Base-by-base conservation (phyloP, 768 basidiomycete species). In the Pisolithus microcarpus region DNA sequence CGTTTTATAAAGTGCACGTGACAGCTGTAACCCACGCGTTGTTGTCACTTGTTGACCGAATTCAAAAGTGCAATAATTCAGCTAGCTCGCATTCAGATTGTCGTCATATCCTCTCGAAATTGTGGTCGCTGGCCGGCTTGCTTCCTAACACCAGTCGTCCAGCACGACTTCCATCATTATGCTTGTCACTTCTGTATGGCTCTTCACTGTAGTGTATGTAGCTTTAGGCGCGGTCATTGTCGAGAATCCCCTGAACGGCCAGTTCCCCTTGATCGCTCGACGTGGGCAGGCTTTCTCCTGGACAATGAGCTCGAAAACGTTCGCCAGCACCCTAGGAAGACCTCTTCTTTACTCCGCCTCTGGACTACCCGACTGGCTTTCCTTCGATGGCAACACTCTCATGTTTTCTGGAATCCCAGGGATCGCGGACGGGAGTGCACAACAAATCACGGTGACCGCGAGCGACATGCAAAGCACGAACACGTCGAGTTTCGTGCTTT, bases 251-350 rank as follows among this genome's bases (percentile, higher is more conserved):
- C 70, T 91, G 38, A 74, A 80, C 54, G 71, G 73, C 30, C 94
- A 98, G 69, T 78, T 82, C 40, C 91, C 93, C 18, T 74, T 76
- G 39, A 79, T 96, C 53, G 91, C 90, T 19, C 82, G 89, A 52
- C 67, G 83, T 37, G 71, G 73, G 61, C 57, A 77, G 49, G 71
- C 73, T 40, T 98, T 79, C 65, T 71, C 74, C 43, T 97, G 90
- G 84, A 66, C 81, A 13, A 75, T 89, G 58, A 77, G 84, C 55
- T 60, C 72, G 4, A 61, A 67, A 45, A 91, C 92, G 0, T 95
- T 94, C 68, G 61, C 65, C 28, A 76, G 78, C 8, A 58, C 70
- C 30, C 63, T 67, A 55, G 78, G 72, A 52, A 40, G 64, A 42
- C 54, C 78, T 7, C 56, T 81, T 34, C 65, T 58, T 21, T 88